Evolutionary conservation across 2,329 filamentous ascomycete species (phyloP).

Genomic region (Paraphoma sp.): DNA sequence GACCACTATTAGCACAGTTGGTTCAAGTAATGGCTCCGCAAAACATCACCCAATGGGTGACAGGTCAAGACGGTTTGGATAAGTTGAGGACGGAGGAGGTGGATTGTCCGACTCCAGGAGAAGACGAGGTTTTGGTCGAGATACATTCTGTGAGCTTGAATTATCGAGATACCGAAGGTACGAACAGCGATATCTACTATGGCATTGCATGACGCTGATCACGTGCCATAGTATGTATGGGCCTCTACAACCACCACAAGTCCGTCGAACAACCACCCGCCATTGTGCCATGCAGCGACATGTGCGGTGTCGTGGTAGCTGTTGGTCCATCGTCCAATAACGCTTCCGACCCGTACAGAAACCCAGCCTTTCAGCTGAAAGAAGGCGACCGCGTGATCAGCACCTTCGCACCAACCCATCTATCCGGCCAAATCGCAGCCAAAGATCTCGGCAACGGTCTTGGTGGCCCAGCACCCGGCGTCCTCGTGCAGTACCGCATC

Average conservation of each 20-base stretch:
- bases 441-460: conserved; percentile 64
- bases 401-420: conserved; percentile 65
- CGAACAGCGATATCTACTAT: background rate
- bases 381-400: conserved; percentile 70
- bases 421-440: conserved; percentile 65
- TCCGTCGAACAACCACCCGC: conserved; percentile 51
- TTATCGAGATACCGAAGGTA: conserved; percentile 59
- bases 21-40: conserved; percentile 26
- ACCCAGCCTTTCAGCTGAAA: conserved; percentile 39
- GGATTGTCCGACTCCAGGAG: conserved; percentile 42
- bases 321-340: conserved; percentile 51
- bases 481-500: conserved; percentile 65
- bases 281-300: conserved; percentile 73
- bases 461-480: conserved; percentile 66
- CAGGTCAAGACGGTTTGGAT: conserved; percentile 52
- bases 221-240: conserved; percentile 62
- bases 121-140: conserved; percentile 58
- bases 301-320: conserved; percentile 67
- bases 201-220: conserved; percentile 8
- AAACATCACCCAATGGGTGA: conserved; percentile 51
- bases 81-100: conserved; percentile 46
- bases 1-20: conserved; percentile 11
- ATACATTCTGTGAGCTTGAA: conserved; percentile 61
- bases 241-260: conserved; percentile 71
- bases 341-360: conserved; percentile 54